phyloP scores from a whole-genome alignment of 495 filamentous ascomycete species.

The Xanthoparmelia taractica region DNA sequence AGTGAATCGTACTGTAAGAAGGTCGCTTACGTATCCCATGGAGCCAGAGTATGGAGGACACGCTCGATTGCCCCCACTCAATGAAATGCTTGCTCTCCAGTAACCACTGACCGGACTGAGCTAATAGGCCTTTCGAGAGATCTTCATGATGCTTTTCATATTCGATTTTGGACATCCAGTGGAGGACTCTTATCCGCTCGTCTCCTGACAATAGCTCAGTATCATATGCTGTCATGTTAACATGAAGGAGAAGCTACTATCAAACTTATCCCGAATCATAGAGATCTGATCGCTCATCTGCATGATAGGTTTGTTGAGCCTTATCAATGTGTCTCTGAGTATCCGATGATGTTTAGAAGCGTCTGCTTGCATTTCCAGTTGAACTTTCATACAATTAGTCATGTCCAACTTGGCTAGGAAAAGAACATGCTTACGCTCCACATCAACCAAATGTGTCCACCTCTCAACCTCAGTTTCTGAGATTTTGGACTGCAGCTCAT shows the following conservation, averaged over 20 bases:
- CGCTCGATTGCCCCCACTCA: conserved; percentile 3
- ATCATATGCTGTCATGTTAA: neutral
- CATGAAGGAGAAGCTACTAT: neutral
- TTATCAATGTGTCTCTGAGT: neutral
- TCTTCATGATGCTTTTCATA: conserved; percentile 7
- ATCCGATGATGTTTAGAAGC: neutral
- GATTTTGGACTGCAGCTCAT: neutral
- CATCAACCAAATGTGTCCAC: neutral
- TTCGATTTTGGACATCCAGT: conserved; percentile 3
- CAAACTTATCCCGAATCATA: neutral
- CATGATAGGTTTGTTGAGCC: neutral
- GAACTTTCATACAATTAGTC: neutral
- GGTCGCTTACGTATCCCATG: conserved; percentile 9
- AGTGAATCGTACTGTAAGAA: neutral
- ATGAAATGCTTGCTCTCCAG: neutral
- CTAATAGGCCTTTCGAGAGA: neutral
- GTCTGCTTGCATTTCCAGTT: neutral
- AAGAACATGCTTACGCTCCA: neutral
- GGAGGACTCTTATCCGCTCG: conserved; percentile 3
- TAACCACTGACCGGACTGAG: conserved; percentile 4
- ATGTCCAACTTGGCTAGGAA: neutral
- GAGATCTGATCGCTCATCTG: neutral
- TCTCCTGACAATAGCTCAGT: neutral
- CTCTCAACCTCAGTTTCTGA: neutral
- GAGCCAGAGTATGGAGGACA: conserved; percentile 6